Percentiles rank a stretch among this genome's conserved stretches.
Evolutionary conservation across 2,329 filamentous ascomycete genomes (phyloP).

Genomic region (Fusarium nanum): DNA sequence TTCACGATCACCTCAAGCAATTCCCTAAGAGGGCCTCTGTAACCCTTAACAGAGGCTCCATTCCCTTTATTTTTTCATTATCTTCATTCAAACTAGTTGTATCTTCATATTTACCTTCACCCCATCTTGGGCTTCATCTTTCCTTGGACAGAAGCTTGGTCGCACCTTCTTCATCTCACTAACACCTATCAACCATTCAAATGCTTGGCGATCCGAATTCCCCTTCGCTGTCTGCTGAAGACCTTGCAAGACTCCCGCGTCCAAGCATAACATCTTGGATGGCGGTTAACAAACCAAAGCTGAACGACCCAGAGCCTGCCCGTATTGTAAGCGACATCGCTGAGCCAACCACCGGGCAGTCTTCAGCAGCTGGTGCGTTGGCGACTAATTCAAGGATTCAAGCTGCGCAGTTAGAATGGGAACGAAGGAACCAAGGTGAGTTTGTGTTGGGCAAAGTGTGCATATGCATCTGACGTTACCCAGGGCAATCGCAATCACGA

Average conservation of each 20-base stretch:
- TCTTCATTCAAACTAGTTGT: neutral
- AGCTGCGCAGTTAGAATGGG: conserved; percentile 49
- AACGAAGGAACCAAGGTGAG: conserved; percentile 28
- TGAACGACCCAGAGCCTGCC: conserved; percentile 16
- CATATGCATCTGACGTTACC: conserved; percentile 8
- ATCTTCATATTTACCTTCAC: neutral
- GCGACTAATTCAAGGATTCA: conserved; percentile 42
- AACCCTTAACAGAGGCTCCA: neutral
- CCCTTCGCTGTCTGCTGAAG: conserved; percentile 16
- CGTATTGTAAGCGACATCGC: conserved; percentile 45
- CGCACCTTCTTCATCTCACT: neutral
- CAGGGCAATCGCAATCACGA: conserved; percentile 13
- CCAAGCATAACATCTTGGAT: conserved; percentile 36
- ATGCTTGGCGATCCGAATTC: conserved; percentile 15
- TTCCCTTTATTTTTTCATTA: neutral
- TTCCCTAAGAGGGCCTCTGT: neutral
- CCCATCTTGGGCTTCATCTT: neutral
- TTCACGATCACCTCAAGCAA: conserved; percentile 1
- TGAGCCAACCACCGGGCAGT: neutral
- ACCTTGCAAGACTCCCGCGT: conserved; percentile 28
- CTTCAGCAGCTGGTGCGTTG: conserved; percentile 13
- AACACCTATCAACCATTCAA: neutral
- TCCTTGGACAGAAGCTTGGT: neutral
- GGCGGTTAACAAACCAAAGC: conserved; percentile 18
- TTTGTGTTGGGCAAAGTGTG: neutral